Evolutionary conservation across 179 eudicot species (phyloP), one percentile per base, ranked within the genome.

Genomic region (Drosera spatulata): DNA sequence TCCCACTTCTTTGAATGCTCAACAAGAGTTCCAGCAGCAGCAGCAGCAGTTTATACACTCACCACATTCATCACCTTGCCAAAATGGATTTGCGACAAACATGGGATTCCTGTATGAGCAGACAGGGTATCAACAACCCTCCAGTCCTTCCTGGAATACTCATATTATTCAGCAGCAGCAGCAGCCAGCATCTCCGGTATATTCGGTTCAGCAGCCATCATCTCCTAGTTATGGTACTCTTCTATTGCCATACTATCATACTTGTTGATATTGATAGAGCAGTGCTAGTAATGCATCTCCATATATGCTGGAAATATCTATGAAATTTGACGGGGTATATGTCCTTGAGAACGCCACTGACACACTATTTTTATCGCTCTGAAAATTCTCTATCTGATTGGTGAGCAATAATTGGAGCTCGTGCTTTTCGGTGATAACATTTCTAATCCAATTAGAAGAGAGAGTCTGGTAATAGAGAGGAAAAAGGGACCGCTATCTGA

Each of bases 221-320:
- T 81, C 90, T 39, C 82, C 90, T 8, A 85, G 56, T 49, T 83
- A 81, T 60, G 97, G 97, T 88, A 60, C 70, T 53, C 57, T 58
- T 55, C 66, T 50, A 6, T 53, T 65, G 69, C 68, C 41, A 44
- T 38, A 55, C 52, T 53, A 59, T 50, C 65, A 42, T 41, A 3
- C 13, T 37, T 12, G 3, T 51, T 51, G 13, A 51, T 13, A 15
- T n/a, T n/a, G 67, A 22, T 5, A 51, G 52, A 12, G 52, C 10
- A 10, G 14, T 49, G 52, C 52, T 10, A 49, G 12, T 49, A 59
- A 40, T 44, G 15, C 10, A 49, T 49, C 12, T 43, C 45, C 45
- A 4, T 1, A 4, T 43, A 4, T 43, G 1, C 45, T 7, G 45
- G 45, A 4, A 43, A 43, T 43, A 43, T 43, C 45, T 7, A 43